phyloP scores from a whole-genome alignment of 1,284 basidiomycete genomes.

The Xerocomus nothofagi region DNA sequence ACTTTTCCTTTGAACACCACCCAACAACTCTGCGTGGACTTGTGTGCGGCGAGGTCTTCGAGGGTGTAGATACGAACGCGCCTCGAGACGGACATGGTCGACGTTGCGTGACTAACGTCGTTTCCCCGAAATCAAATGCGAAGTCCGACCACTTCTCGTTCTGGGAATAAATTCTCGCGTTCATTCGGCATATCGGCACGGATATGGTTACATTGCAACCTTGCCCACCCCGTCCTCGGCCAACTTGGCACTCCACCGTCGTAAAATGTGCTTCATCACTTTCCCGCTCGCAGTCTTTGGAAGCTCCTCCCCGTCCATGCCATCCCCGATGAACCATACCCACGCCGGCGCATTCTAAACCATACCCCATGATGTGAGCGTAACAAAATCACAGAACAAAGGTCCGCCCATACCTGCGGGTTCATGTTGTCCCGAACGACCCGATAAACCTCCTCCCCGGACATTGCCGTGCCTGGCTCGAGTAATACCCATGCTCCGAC shows the following conservation, averaged over 20 bases:
- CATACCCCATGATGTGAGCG: slow-evolving; percentile 4
- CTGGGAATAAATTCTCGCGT: slow-evolving; percentile 18
- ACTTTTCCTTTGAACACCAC: slow-evolving; percentile 70
- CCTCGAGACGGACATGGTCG: slow-evolving; percentile 51
- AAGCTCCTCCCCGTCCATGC: slow-evolving; percentile 56
- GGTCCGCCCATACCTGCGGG: slow-evolving; percentile 56
- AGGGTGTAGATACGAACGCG: slow-evolving; percentile 69
- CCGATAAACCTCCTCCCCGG: slow-evolving; percentile 51
- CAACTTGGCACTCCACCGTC: slow-evolving; percentile 38
- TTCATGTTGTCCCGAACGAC: slow-evolving; percentile 64
- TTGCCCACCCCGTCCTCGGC: slow-evolving; percentile 15
- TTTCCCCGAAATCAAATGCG: background rate
- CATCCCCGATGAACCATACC: slow-evolving; percentile 81
- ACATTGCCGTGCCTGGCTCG: slow-evolving; percentile 42
- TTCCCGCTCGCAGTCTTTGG: slow-evolving; percentile 90
- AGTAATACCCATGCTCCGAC: slow-evolving; percentile 77
- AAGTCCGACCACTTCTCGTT: slow-evolving; percentile 17
- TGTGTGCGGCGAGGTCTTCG: slow-evolving; percentile 69
- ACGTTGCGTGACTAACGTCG: background rate
- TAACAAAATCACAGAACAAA: background rate
- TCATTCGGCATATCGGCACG: slow-evolving; percentile 8
- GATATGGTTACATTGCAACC: background rate
- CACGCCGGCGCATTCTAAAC: slow-evolving; percentile 71
- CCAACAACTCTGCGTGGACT: slow-evolving; percentile 66
- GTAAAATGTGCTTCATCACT: slow-evolving; percentile 75